Percentiles rank a stretch among this genome's conserved stretches.
Evolutionary conservation across 1,139 yeast species (phyloP).

Genomic region (Hyphopichia buzzinii): DNA sequence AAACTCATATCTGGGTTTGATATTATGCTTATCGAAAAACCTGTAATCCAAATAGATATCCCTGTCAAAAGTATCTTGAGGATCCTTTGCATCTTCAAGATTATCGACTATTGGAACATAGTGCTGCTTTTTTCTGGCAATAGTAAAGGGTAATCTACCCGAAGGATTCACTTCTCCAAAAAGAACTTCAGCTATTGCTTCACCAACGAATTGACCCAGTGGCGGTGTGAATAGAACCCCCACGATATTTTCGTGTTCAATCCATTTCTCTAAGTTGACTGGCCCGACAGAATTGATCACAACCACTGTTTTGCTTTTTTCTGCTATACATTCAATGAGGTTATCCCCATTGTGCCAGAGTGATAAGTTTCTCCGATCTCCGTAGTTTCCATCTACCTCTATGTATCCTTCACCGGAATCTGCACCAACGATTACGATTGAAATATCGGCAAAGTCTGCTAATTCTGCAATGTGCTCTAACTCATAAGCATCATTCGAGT

Average conservation of each 20-base stretch:
- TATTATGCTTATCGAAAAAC: slow-evolving; percentile 54
- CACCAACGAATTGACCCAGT: slow-evolving; percentile 53
- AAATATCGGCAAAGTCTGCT: slow-evolving; percentile 50
- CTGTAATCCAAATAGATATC: slow-evolving; percentile 55
- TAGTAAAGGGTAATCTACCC: slow-evolving; percentile 62
- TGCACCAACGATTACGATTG: slow-evolving; percentile 51
- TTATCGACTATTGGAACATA: slow-evolving; percentile 50
- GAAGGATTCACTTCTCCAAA: slow-evolving; percentile 64
- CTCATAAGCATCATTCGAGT: slow-evolving; percentile 42
- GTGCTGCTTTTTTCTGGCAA: slow-evolving; percentile 55
- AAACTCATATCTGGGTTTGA: slow-evolving; percentile 58
- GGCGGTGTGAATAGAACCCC: slow-evolving; percentile 58
- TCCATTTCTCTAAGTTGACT: slow-evolving; percentile 57
- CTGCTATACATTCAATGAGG: slow-evolving; percentile 48
- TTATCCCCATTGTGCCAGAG: slow-evolving; percentile 64
- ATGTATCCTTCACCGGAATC: slow-evolving; percentile 61
- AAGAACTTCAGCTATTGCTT: slow-evolving; percentile 39
- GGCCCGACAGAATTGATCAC: slow-evolving; percentile 61
- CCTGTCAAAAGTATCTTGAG: slow-evolving; percentile 49
- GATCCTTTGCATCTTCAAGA: slow-evolving; percentile 36
- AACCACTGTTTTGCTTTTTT: slow-evolving; percentile 50
- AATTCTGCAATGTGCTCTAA: slow-evolving; percentile 40
- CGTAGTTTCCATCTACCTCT: slow-evolving; percentile 56
- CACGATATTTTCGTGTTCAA: slow-evolving; percentile 56
- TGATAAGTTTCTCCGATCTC: slow-evolving; percentile 57